Percentiles rank a stretch among this genome's conserved stretches.
phyloP scores from a whole-genome alignment of 2,329 filamentous ascomycete genomes.

The Chaetomium olivaceum region DNA sequence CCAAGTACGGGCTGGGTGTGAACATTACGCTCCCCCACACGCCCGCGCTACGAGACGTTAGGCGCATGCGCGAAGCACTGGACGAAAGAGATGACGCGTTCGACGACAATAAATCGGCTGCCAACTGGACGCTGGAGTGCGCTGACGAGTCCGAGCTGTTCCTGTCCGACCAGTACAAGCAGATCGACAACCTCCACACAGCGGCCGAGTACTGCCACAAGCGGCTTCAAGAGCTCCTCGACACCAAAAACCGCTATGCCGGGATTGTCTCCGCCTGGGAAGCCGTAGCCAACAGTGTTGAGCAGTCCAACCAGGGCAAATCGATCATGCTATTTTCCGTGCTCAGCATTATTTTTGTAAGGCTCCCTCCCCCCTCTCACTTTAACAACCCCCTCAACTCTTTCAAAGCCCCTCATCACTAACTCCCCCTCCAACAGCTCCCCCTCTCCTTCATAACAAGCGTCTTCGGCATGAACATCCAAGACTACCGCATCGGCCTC shows the following conservation, averaged over 20 bases:
- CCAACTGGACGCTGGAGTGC: slow-evolving; percentile 1
- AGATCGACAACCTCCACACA: not conserved
- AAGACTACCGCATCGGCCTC: slow-evolving; percentile 1
- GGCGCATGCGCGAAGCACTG: not conserved
- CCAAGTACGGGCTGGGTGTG: not conserved
- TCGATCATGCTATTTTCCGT: not conserved
- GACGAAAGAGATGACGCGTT: not conserved
- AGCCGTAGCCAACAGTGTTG: not conserved
- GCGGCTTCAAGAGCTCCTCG: not conserved
- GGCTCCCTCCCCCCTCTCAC: not conserved
- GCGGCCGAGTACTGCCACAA: slow-evolving; percentile 1
- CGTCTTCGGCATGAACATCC: slow-evolving; percentile 4
- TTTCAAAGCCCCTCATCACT: not conserved
- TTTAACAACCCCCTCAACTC: not conserved
- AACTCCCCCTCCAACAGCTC: not conserved
- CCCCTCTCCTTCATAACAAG: slow-evolving; percentile 1
- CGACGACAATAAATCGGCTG: not conserved
- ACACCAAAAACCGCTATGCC: not conserved
- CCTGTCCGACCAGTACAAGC: not conserved
- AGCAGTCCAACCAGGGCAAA: slow-evolving; percentile 2
- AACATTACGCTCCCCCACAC: not conserved
- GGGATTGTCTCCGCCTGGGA: not conserved
- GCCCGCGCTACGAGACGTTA: not conserved
- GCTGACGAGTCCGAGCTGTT: not conserved
- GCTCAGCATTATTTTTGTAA: not conserved